phyloP scores from a whole-genome alignment of 208 protist genomes.

The Novymonas esmeraldas region DNA sequence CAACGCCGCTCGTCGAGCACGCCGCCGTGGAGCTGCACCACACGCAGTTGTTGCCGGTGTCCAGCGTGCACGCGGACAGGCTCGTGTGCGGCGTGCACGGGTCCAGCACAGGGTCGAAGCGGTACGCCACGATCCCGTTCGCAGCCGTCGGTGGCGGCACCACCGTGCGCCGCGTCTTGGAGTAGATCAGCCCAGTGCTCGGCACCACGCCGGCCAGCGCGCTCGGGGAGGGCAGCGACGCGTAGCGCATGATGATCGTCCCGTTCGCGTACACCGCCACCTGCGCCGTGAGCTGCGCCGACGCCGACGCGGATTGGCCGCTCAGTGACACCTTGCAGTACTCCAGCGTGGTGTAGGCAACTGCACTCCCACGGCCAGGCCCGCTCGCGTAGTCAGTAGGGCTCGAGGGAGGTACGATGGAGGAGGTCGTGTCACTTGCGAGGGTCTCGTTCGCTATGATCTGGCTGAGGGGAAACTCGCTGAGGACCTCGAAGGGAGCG shows the following conservation, averaged over 20 bases:
- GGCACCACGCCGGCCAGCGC: not conserved
- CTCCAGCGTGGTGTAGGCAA: constrained; percentile 11
- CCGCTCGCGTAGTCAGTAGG: no score
- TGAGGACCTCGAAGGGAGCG: not conserved
- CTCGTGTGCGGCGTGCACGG: constrained; percentile 2
- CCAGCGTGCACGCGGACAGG: constrained; percentile 6
- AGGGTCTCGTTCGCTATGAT: no score
- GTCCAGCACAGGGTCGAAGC: constrained; percentile 24
- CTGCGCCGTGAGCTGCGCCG: constrained; percentile 41
- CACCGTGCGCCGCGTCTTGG: constrained; percentile 19
- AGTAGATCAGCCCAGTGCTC: constrained; percentile 25
- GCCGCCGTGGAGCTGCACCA: constrained; percentile 23
- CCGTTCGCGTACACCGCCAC: constrained; percentile 44
- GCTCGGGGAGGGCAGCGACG: constrained; percentile 16
- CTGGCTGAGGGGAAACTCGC: constrained; percentile 1
- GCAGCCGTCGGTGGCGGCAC: constrained; percentile 20
- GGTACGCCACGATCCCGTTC: constrained; percentile 29
- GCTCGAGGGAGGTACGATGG: no score
- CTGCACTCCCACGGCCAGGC: no score
- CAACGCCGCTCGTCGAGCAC: constrained; percentile 7
- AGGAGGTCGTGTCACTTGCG: no score
- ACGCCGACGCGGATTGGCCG: not conserved
- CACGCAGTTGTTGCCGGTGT: constrained; percentile 14
- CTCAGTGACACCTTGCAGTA: constrained; percentile 17
- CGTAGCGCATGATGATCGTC: constrained; percentile 57